Base-by-base conservation (phyloP, 495 filamentous ascomycete species). In the Penicillium silybi region DNA sequence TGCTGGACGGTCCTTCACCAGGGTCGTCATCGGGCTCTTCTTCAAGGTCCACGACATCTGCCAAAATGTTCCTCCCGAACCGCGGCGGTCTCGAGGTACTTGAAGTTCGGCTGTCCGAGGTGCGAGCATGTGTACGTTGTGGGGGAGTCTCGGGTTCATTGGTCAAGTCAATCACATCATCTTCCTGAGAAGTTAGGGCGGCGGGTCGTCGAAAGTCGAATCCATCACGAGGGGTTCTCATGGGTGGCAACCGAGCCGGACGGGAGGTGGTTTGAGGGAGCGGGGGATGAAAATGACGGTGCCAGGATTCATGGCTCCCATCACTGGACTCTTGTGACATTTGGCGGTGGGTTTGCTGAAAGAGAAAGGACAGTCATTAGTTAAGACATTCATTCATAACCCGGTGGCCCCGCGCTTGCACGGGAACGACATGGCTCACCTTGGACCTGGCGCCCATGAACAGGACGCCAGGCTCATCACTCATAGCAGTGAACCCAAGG, bases 131-230 rank as follows among this genome's bases (percentile, higher is more conserved):
- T 11, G 18, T 34, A 8, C 42, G 37, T 37, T 49, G 59, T 8
- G 69, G 64, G 25, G 68, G 64, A 3, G 72, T 67, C 19, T 77
- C 77, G 2, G 69, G 61, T 6, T 80, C 79, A 10, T 72, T 67
- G 4, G 81, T 84, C 18, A 85, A 60, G 57, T 85, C 81, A 17
- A 85, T 82, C 6, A 82, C 67, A 23, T 72, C 66, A 15, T 66
- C 69, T 7, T 50, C 46, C n/a, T 60, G 56, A 13, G 64, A 16
- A 13, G 42, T 34, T 38, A 43, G n/a, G 64, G 66, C 52, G 65
- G 40, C 59, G 7, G 80, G 80, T 20, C 74, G 68, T 43, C 79
- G 67, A 25, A 70, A 76, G 41, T 84, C 81, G 29, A 75, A 62
- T 11, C 77, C 72, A 61, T 80, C 74, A 15, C 78, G 73, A 19